These are phyloP conservation scores for Entomortierella lignicola DNA, from an alignment of 192 early-diverging fungal genomes.

Conservation along the genomic window DNA sequence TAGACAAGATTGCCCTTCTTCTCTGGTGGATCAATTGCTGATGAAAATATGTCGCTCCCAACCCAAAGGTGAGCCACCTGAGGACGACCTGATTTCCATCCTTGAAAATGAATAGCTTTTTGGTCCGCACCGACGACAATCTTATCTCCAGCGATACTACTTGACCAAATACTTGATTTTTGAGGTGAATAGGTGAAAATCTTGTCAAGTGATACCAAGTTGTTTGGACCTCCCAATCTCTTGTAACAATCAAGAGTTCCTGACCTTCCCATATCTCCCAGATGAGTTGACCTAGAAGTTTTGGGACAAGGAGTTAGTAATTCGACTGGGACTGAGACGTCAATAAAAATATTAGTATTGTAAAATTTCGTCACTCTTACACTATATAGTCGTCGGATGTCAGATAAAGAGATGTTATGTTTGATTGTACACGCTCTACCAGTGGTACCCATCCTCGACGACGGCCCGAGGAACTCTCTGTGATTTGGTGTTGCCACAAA, in stretches of 20 bases:
- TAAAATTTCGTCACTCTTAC: slow-evolving; percentile 11
- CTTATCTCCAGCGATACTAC: slow-evolving; percentile 8
- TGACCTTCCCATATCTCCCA: slow-evolving; percentile 26
- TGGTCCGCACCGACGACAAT: slow-evolving; percentile 26
- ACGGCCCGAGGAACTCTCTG: not conserved
- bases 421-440: not conserved
- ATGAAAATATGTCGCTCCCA: slow-evolving; percentile 48
- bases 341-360: no score
- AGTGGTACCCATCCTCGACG: slow-evolving; percentile 14
- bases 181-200: slow-evolving; percentile 7
- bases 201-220: not conserved
- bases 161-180: slow-evolving; percentile 37
- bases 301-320: no score
- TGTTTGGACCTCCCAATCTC: slow-evolving; percentile 1
- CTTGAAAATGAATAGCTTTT: slow-evolving; percentile 8
- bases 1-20: slow-evolving; percentile 21
- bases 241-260: slow-evolving; percentile 20
- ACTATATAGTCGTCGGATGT: slow-evolving; percentile 23
- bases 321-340: no score
- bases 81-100: slow-evolving; percentile 11
- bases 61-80: slow-evolving; percentile 10
- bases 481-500: slow-evolving; percentile 8
- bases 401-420: slow-evolving; percentile 31
- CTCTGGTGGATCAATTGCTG: slow-evolving; percentile 21
- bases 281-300: slow-evolving; percentile 35